Evolutionary conservation across 140 eudicot genomes (phyloP), one percentile per base, ranked within the genome.

Genomic region (Eryngium alpinum): DNA sequence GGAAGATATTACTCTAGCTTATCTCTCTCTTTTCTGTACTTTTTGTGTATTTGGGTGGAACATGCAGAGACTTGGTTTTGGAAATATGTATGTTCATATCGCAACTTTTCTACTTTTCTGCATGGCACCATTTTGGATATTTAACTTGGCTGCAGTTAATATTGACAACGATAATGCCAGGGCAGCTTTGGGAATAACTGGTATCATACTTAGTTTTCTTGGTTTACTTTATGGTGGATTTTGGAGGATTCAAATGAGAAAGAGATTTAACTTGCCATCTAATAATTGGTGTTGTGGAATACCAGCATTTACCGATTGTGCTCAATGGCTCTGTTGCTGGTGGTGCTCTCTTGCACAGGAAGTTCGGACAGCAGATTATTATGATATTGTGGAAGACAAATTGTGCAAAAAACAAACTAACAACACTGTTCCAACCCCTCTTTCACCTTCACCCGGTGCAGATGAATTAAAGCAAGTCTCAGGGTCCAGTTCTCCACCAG

Each of bases 21-120:
- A 75, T 75, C 86, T 79, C 12, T 86, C 88, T 13, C n/a, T 86
- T 10, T 82, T 86, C 74, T 86, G 88, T 82, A 79, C 70, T 25
- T 86, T 86, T 52, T 86, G 88, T 66, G 88, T 86, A 12, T 86
- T 86, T 14, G 88, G 88, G 22, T 86, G 88, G 88, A 86, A 86
- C 44, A 86, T 86, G 88, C 84, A 83, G 80, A 79, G 88, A 74
- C 88, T 86, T 22, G 88, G 88, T 14, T 86, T 86, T 57, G 88
- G 88, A 46, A 86, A 86, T 74, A 86, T 86, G 88, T 86, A 86
- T 75, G 88, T 86, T 28, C 88, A 86, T 38, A 80, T 86, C 9
- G 86, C 73, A 38, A 85, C 88, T 18, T 85, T 85, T 77, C 79
- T 85, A 22, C 85, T 85, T 16, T 85, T 85, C 38, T 85, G 88